Evolutionary conservation across 192 early-diverging fungal species (phyloP), one percentile per base, ranked within the genome.

Genomic region (Backusella luteola): DNA sequence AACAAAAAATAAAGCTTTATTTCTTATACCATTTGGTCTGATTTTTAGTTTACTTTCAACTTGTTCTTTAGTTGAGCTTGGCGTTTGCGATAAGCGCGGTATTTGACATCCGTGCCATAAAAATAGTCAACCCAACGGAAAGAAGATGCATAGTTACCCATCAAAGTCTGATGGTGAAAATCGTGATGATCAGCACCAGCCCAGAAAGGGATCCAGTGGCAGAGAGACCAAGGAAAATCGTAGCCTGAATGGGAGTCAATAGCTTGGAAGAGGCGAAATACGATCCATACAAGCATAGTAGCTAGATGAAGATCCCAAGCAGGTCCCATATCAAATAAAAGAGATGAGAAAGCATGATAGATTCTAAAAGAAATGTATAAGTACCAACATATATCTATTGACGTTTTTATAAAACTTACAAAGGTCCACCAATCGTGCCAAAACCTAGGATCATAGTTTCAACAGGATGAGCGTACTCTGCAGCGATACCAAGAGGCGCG

Each of bases 181-280:
- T 98, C 97, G 79, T 98, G 97, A 82, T 95, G 96, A 75, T 96
- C 94, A 19, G 94, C 89, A 14, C 95, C 95, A 5, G 94, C 94
- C 95, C 96, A 96, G 80, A 96, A 92, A 12, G 94, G 94, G 34
- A 96, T 12, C 70, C 89, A 91, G 87, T 95, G 87, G 76, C 91
- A 92, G 76, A 96, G 87, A 29, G 93, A 94, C 96, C 96, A 97
- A 36, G 97, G 97, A 75, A 97, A 98, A 74, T 97, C 94, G 79
- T 96, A 98, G 4, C 97, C 97, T 41, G 94, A 95, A 82, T 98
- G 97, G 56, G 94, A 91, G 77, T 96, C 96, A 26, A 97, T 88
- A n/a, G 94, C 90, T 86, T 94, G 93, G 79, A 94, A 87, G 42
- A 96, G 83, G 34, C 94, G 87, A 19, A 97, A 79, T 34, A 85